Evolutionary conservation across 768 basidiomycete genomes (phyloP), one percentile per base, ranked within the genome.

Genomic region (Boletus patriciae): DNA sequence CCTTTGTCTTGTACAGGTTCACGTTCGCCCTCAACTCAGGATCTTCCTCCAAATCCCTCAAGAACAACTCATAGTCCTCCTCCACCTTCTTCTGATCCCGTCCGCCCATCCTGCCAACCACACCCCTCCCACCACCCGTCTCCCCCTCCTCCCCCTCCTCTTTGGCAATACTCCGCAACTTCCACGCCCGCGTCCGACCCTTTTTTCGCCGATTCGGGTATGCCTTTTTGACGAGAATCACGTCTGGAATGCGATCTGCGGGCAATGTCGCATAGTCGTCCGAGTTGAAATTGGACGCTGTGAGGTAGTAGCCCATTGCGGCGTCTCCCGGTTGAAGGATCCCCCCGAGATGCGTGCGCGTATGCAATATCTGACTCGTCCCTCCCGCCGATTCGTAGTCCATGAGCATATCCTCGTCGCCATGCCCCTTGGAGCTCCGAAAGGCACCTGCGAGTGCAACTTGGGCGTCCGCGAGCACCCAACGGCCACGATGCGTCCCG

Each of bases 121-220:
- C 87, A 53, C 94, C 94, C 42, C 91, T 78, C 34, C 84, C 88
- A 46, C 77, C 80, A 31, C 87, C 81, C 15, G 86, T 88, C 67
- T 93, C 89, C 31, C 87, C 91, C 38, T 90, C 90, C 70, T 94
- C 93, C 10, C 90, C 93, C 11, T 83, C 87, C 71, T 95, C 94
- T 72, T 92, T 94, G 50, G 91, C 92, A 49, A 99, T 98, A 65
- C 90, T 94, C 64, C 90, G 81, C 59, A 98, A 78, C 72, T 86
- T 85, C 96, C 96, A 98, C 58, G 77, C 83, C 48, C 97, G 80
- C 6, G 90, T 74, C 73, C 85, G 87, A 66, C 80, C 85, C 83
- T 97, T 98, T 81, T 96, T 97, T 56, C 95, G 74, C 34, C 94
- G 77, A 73, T 93, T 91, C 47, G 94, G 96, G 74, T 98, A 98